Conservation (phyloP, 768 basidiomycete species). For the Tricholoma matsutake region DNA sequence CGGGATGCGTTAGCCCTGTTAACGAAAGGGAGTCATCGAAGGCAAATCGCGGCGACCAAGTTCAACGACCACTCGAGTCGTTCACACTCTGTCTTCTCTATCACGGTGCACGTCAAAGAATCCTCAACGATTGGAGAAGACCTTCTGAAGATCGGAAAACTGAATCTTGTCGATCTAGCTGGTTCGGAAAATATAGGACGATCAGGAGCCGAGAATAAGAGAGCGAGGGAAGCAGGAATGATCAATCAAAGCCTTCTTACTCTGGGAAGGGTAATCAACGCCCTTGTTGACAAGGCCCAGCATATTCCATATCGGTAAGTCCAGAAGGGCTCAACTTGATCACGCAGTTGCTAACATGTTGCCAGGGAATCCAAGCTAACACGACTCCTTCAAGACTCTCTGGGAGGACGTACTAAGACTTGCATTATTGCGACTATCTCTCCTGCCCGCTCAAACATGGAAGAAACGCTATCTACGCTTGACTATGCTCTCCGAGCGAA, state of each 20-base stretch:
- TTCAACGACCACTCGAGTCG: slow-evolving; percentile 98
- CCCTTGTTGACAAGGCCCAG: slow-evolving; percentile 84
- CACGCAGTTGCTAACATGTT: not conserved
- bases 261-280: slow-evolving; percentile 95
- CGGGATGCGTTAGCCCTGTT: slow-evolving; percentile 81
- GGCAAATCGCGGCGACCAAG: slow-evolving; percentile 94
- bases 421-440: slow-evolving; percentile 97
- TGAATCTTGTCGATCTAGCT: slow-evolving; percentile 96
- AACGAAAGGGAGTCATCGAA: slow-evolving; percentile 82
- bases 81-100: slow-evolving; percentile 96
- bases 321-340: not conserved
- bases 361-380: slow-evolving; percentile 94
- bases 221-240: slow-evolving; percentile 97
- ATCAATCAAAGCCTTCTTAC: slow-evolving; percentile 97
- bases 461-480: slow-evolving; percentile 95
- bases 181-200: slow-evolving; percentile 97
- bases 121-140: slow-evolving; percentile 77
- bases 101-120: slow-evolving; percentile 92
- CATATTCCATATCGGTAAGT: slow-evolving; percentile 92
- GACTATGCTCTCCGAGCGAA: slow-evolving; percentile 96
- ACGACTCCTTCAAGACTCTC: slow-evolving; percentile 96
- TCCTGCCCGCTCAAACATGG: slow-evolving; percentile 89
- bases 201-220: slow-evolving; percentile 91
- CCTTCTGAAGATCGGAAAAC: slow-evolving; percentile 87
- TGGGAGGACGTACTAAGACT: slow-evolving; percentile 95